These are phyloP conservation scores for Xanthoceras sorbifolium DNA, from an alignment of 345 rosid genomes.

Conservation along the genomic window DNA sequence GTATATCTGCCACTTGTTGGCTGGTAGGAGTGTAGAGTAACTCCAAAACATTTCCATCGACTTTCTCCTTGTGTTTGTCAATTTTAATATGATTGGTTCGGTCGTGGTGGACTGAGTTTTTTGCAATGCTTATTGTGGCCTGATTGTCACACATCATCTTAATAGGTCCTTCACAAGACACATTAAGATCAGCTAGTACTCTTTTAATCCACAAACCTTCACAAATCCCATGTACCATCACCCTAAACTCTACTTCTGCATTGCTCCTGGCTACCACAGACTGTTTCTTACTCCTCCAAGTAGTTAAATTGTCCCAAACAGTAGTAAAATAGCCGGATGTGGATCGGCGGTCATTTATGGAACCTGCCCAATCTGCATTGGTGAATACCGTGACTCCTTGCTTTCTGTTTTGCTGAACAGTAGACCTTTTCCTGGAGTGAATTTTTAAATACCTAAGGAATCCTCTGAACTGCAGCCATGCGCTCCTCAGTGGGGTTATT, in stretches of 20 bases:
- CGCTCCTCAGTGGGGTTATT: neutral
- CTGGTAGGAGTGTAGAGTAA: neutral
- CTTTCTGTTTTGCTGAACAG: neutral
- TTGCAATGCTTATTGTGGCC: neutral
- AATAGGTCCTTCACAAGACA: neutral
- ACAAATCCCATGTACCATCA: neutral
- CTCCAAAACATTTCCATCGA: neutral
- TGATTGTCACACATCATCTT: neutral
- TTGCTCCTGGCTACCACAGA: neutral
- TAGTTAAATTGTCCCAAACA: neutral
- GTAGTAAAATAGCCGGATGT: neutral
- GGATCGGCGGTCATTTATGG: neutral
- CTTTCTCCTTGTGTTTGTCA: neutral
- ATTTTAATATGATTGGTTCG: neutral
- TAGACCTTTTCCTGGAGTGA: neutral
- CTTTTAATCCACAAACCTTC: no score
- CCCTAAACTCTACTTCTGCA: neutral
- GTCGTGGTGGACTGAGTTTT: no score
- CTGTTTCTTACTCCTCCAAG: neutral
- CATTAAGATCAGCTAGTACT: no score
- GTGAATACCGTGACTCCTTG: neutral
- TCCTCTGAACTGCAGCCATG: neutral
- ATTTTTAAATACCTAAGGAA: neutral
- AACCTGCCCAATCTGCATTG: neutral
- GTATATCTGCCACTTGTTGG: neutral